These are phyloP conservation scores for Ustilago vetiveriae DNA, from an alignment of 1,284 basidiomycete species.

Conservation along the genomic window DNA sequence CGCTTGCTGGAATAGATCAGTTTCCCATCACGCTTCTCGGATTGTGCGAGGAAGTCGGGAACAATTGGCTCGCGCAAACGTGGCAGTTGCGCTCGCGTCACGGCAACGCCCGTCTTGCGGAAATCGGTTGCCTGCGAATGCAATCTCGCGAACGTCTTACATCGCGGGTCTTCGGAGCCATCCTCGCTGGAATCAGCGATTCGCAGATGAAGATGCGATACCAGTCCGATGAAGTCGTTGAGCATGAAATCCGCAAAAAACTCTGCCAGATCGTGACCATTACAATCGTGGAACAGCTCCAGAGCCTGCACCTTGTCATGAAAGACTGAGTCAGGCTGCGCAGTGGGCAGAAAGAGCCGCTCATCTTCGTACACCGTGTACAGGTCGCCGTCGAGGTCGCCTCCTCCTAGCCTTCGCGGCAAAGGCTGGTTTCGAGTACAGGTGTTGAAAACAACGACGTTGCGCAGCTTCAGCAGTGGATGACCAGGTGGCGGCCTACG, in stretches of 20 bases:
- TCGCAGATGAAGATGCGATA: conserved; percentile 72
- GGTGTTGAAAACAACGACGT: conserved; percentile 48
- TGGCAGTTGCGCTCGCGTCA: conserved; percentile 10
- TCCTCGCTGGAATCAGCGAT: conserved; percentile 75
- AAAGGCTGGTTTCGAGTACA: conserved; percentile 22
- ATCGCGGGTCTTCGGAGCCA: conserved; percentile 73
- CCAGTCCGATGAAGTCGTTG: conserved; percentile 74
- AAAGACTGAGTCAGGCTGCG: conserved; percentile 1
- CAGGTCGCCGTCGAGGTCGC: conserved; percentile 51
- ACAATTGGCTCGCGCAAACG: conserved; percentile 18
- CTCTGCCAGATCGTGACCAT: conserved; percentile 75
- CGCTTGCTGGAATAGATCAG: conserved; percentile 25
- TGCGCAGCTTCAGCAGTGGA: conserved; percentile 41
- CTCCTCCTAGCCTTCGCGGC: conserved; percentile 36
- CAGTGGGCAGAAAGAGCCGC: conserved; percentile 72
- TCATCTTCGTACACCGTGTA: conserved; percentile 70
- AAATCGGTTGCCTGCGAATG: conserved; percentile 74
- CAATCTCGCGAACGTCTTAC: conserved; percentile 74
- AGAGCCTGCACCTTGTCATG: conserved; percentile 71
- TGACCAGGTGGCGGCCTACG: conserved; percentile 32
- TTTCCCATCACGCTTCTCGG: conserved; percentile 18
- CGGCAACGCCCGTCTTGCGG: conserved; percentile 44
- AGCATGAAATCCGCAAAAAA: conserved; percentile 75
- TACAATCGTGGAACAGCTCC: conserved; percentile 71
- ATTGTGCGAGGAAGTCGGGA: conserved; percentile 33